These are phyloP conservation scores for Xylaria sp. DNA, from an alignment of 2,329 filamentous ascomycete species.

Conservation along the genomic window DNA sequence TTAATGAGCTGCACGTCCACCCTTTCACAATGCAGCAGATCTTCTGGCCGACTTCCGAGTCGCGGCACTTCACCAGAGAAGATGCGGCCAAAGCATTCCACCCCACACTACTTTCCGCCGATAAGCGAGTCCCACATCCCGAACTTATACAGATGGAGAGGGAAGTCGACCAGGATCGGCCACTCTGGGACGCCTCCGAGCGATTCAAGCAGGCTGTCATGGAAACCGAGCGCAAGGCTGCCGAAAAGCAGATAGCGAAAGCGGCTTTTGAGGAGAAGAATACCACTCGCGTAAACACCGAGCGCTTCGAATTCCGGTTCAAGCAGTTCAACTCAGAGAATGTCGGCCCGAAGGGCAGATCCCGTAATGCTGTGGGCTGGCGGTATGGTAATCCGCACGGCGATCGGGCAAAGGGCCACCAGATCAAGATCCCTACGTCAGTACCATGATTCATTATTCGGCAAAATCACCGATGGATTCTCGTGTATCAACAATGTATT, in stretches of 20 bases:
- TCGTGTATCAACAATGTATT: constrained; percentile 45
- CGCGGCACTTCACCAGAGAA: constrained; percentile 70
- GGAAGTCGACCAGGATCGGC: constrained; percentile 55
- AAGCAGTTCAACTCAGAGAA: constrained; percentile 67
- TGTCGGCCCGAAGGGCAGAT: constrained; percentile 65
- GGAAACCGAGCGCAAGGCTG: constrained; percentile 58
- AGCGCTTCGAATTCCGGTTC: constrained; percentile 73
- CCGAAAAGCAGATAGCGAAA: constrained; percentile 52
- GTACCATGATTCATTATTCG: constrained; percentile 58
- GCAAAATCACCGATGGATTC: background rate
- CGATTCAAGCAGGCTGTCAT: constrained; percentile 55
- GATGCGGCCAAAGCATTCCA: constrained; percentile 75
- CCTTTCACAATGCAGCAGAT: constrained; percentile 70
- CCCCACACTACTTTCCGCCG: constrained; percentile 67
- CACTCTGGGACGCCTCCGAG: constrained; percentile 52
- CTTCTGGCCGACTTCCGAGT: constrained; percentile 73
- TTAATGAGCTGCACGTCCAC: constrained; percentile 74
- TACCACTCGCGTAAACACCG: constrained; percentile 60
- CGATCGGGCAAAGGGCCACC: constrained; percentile 70
- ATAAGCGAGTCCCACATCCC: constrained; percentile 70
- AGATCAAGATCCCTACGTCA: constrained; percentile 74
- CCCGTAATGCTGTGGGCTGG: constrained; percentile 66
- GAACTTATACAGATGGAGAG: constrained; percentile 69
- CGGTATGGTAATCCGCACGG: constrained; percentile 72
- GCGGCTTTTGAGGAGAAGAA: constrained; percentile 50